Evolutionary conservation across 164 flowering plant genomes (phyloP), one percentile per base, ranked within the genome.

Genomic region (Amborella trichopoda): DNA sequence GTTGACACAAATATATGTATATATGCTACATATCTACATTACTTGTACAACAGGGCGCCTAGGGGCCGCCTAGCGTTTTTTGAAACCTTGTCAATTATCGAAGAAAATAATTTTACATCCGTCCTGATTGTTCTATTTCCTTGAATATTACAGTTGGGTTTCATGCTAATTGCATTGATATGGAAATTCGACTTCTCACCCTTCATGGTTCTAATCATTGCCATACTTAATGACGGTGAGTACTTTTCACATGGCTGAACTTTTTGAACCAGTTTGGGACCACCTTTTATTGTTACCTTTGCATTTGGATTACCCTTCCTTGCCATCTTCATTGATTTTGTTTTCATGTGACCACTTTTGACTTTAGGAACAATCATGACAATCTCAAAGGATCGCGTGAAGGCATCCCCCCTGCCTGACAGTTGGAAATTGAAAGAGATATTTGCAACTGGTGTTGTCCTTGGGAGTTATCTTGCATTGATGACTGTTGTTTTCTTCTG

Each of bases 351-450:
- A 34, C 23, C 33, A 38, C 24, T 12, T 24, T 25, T 28, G 25
- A 51, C 46, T 48, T 16, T 39, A 90, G 96, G 99, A 40, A 91
- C 99, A 4, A 91, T 91, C 56, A 91, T 91, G 99, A 91, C 99
- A 13, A 91, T 91, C 53, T 87, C 96, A 32, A 87, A 91, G 71
- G 99, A 91, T 56, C 56, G 95, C 44, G 99, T 91, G 38, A 87
- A 83, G 76, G 88, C 99, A 47, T 91, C 99, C 48, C 99, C 99
- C 12, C 27, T 71, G 58, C 99, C 99, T 5, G 99, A 91, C 53
- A 87, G 96, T 66, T 91, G 99, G 99, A 91, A 87, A 53, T 60
- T 91, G 38, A 83, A 74, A 44, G 99, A 91, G 52, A 91, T 91
- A 20, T 91, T 91, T 33, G 90, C 93, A 11, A 91, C 99, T 41